These are phyloP conservation scores for Clarireedia sp. DNA, from an alignment of 2,329 filamentous ascomycete species.

Conservation along the genomic window DNA sequence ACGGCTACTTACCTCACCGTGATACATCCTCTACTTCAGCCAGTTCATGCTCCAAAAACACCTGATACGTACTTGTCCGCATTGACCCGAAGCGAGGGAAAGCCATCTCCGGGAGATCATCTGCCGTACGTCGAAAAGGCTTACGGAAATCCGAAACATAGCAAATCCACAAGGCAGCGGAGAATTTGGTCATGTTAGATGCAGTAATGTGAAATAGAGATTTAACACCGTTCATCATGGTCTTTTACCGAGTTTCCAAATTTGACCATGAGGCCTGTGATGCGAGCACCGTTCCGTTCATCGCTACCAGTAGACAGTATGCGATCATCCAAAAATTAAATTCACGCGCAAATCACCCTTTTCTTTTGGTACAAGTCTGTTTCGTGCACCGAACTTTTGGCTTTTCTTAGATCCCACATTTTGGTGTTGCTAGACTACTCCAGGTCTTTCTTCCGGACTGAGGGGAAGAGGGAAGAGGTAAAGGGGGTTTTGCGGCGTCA, in stretches of 20 bases:
- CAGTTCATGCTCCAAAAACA: slow-evolving; percentile 2
- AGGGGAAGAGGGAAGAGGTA: slow-evolving; percentile 3
- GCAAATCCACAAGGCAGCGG: slow-evolving; percentile 1
- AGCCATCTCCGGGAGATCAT: slow-evolving; percentile 18
- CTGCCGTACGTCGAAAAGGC: slow-evolving; percentile 14
- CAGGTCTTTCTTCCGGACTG: slow-evolving; percentile 7
- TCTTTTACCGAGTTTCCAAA: slow-evolving; percentile 1
- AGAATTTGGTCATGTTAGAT: slow-evolving; percentile 7
- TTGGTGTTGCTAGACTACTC: slow-evolving; percentile 4
- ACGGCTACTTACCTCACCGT: slow-evolving; percentile 4
- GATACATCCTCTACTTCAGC: slow-evolving; percentile 5
- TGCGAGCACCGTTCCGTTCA: no score
- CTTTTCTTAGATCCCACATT: not conserved
- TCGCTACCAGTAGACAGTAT: not conserved
- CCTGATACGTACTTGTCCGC: not conserved
- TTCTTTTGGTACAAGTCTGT: not conserved
- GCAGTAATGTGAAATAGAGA: not conserved
- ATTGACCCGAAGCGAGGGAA: slow-evolving; percentile 6
- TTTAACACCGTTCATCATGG: not conserved
- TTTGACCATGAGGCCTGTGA: not conserved
- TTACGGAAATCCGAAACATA: slow-evolving; percentile 10
- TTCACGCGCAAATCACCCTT: not conserved
- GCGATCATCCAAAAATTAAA: slow-evolving; percentile 1
- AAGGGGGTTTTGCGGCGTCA: slow-evolving; percentile 10
- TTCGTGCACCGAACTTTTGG: not conserved